Percentiles rank a stretch among this genome's conserved stretches.
Conservation (phyloP, 169 alveolate species). For the Plasmodium gonderi region DNA sequence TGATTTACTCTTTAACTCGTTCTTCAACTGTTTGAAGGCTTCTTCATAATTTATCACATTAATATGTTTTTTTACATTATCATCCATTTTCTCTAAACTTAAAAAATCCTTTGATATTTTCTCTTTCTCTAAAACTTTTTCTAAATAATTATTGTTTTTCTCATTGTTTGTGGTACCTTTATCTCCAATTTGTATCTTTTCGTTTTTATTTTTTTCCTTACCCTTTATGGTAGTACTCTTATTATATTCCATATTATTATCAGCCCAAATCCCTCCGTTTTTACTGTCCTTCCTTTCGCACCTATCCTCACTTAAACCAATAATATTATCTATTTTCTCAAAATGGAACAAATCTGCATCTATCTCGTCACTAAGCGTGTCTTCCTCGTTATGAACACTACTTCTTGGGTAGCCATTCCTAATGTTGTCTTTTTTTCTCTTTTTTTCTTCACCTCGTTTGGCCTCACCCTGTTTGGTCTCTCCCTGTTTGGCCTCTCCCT, state of each 20-base stretch:
- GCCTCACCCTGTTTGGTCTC: too few relatives aligned
- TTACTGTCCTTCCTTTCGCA: background rate
- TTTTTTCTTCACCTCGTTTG: background rate
- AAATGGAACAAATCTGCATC: constrained; percentile 15
- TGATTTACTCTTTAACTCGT: background rate
- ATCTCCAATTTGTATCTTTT: background rate
- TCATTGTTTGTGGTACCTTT: background rate
- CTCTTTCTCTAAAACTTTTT: constrained; percentile 54
- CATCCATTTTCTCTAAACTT: constrained; percentile 14
- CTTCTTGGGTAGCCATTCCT: background rate
- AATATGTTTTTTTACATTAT: constrained; percentile 40
- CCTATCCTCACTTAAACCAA: background rate
- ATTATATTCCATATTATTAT: too few relatives aligned
- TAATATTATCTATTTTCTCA: constrained; percentile 11
- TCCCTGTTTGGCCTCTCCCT: too few relatives aligned
- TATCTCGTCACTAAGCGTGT: background rate
- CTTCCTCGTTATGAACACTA: background rate
- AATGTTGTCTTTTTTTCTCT: background rate
- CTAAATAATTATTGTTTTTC: constrained; percentile 22
- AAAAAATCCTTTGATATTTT: constrained; percentile 13
- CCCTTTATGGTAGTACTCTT: background rate
- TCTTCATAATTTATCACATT: constrained; percentile 30
- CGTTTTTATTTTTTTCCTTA: background rate
- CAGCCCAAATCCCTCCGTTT: background rate
- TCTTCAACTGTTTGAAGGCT: background rate